Conservation (phyloP, 108 stramenopile species). For the Nitzschia sp. region DNA sequence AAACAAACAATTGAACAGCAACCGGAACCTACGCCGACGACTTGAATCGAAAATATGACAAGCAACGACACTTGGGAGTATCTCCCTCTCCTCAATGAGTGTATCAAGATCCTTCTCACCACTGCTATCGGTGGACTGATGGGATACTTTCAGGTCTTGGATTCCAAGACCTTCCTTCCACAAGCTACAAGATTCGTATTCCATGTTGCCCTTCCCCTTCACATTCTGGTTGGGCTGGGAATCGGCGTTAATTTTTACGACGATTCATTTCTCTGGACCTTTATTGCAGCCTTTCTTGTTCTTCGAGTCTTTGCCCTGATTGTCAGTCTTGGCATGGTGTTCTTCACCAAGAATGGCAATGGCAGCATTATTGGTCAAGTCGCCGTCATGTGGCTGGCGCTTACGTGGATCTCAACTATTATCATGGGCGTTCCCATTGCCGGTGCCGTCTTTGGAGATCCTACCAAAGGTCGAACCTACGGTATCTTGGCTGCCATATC, state of each 20-base stretch:
- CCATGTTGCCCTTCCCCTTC: slow-evolving; percentile 38
- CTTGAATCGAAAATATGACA: no score
- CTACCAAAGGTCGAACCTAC: slow-evolving; percentile 21
- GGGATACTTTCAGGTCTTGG: slow-evolving; percentile 23
- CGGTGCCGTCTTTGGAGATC: slow-evolving; percentile 37
- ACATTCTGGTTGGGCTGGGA: slow-evolving; percentile 40
- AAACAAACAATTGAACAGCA: no score
- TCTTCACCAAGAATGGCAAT: slow-evolving; percentile 1
- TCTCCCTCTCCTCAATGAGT: slow-evolving; percentile 34
- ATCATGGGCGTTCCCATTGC: slow-evolving; percentile 39
- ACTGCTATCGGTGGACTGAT: slow-evolving; percentile 20
- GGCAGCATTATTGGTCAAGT: slow-evolving; percentile 43
- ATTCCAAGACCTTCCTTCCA: slow-evolving; percentile 29
- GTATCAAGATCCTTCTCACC: slow-evolving; percentile 34
- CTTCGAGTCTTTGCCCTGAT: slow-evolving; percentile 35
- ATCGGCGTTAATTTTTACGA: slow-evolving; percentile 48
- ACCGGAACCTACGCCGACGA: no score
- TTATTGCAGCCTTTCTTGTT: slow-evolving; percentile 38
- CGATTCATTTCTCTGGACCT: slow-evolving; percentile 42
- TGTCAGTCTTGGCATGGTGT: slow-evolving; percentile 1
- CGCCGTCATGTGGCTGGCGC: slow-evolving; percentile 37
- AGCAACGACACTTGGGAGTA: slow-evolving; percentile 34
- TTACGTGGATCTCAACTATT: slow-evolving; percentile 48
- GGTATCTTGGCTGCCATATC: slow-evolving; percentile 46
- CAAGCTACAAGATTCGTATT: slow-evolving; percentile 43